A percentile compares a stretch with the other conserved stretches of the same genome.
These are phyloP conservation scores for Carex arenaria DNA, from an alignment of 202 grass and related monocot genomes.

Conservation along the genomic window DNA sequence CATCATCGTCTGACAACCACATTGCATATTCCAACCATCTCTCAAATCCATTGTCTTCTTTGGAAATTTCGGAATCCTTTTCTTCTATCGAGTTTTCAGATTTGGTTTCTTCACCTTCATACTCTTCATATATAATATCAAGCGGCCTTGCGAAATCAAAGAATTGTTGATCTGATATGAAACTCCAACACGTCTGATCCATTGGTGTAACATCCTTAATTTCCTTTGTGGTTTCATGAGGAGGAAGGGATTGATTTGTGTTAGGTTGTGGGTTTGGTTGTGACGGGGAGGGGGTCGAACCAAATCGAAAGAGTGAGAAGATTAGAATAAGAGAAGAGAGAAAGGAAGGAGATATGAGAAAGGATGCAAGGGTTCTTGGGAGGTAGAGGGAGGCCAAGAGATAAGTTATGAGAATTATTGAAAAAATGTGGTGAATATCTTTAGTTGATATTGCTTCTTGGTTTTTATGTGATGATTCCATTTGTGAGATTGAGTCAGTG, in stretches of 20 bases:
- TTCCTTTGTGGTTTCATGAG: not conserved
- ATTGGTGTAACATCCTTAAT: not conserved
- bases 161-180: slow-evolving; percentile 39
- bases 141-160: slow-evolving; percentile 47
- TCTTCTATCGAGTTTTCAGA: slow-evolving; percentile 32
- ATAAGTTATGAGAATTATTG: slow-evolving; percentile 39
- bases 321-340: slow-evolving; percentile 76
- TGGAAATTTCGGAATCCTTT: slow-evolving; percentile 58
- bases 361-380: slow-evolving; percentile 49
- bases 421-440: slow-evolving; percentile 39
- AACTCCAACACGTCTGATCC: slow-evolving; percentile 2
- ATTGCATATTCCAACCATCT: slow-evolving; percentile 31
- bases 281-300: slow-evolving; percentile 8
- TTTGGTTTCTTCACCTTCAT: slow-evolving; percentile 46
- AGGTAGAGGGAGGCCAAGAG: slow-evolving; percentile 83
- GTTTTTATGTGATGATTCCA: slow-evolving; percentile 16
- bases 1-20: slow-evolving; percentile 24
- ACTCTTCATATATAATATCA: slow-evolving; percentile 97
- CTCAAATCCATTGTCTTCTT: slow-evolving; percentile 14
- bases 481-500: slow-evolving; percentile 12
- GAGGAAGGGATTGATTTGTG: not conserved
- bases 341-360: slow-evolving; percentile 64
- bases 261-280: not conserved
- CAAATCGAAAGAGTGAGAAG: slow-evolving; percentile 61
- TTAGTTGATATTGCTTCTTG: slow-evolving; percentile 12